phyloP scores from a whole-genome alignment of 2,329 filamentous ascomycete species.

The Curvularia eragrostidis region DNA sequence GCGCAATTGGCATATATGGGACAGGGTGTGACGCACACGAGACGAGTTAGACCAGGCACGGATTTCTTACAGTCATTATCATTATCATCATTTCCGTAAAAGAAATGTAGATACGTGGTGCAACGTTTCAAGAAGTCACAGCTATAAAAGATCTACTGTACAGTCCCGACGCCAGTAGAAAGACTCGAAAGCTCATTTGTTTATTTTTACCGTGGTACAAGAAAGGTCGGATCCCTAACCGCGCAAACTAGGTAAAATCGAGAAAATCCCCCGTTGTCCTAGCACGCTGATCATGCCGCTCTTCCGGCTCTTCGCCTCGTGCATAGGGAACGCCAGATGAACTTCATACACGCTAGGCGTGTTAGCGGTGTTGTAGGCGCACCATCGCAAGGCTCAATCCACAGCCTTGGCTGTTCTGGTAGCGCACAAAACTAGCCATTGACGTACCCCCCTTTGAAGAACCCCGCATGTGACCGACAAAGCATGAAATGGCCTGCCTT shows the following conservation, averaged over 20 bases:
- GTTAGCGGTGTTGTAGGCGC: not conserved
- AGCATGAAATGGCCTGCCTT: not conserved
- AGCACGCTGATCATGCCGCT: not conserved
- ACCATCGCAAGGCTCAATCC: not conserved
- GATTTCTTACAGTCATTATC: not conserved
- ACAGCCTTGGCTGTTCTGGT: not conserved
- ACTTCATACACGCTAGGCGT: not conserved
- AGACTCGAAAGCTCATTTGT: not conserved
- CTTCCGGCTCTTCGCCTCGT: not conserved
- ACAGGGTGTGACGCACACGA: not conserved
- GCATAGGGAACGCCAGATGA: not conserved
- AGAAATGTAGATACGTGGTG: not conserved
- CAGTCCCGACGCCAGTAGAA: too few relatives aligned
- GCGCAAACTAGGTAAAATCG: not conserved
- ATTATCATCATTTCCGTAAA: not conserved
- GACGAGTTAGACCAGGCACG: not conserved
- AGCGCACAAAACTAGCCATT: not conserved
- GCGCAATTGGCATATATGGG: not conserved
- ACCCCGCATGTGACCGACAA: not conserved
- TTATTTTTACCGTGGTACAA: not conserved
- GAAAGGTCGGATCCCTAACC: not conserved
- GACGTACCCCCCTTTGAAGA: not conserved
- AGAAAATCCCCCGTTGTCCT: not conserved
- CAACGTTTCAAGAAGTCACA: not conserved
- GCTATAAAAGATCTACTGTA: not conserved